Evolutionary conservation across 164 flowering plant genomes (phyloP).

Genomic region (Vitis cinerea): DNA sequence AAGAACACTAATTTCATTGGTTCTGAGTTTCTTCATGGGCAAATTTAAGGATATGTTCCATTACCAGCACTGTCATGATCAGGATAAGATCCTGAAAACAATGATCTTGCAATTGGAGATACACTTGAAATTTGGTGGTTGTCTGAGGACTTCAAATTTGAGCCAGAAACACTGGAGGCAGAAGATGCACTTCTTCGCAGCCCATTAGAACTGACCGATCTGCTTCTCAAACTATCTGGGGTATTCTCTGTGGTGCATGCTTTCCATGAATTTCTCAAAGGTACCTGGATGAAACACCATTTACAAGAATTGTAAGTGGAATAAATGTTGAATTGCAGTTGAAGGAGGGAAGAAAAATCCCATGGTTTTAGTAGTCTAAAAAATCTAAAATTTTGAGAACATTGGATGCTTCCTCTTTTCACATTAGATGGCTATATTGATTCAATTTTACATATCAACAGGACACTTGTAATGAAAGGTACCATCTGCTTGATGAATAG

Average conservation of each 20-base stretch:
- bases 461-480: not conserved
- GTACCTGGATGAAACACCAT: slow-evolving; percentile 25
- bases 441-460: not conserved
- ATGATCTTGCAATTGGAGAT: slow-evolving; percentile 32
- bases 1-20: not conserved
- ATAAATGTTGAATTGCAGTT: not conserved
- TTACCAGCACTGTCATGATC: slow-evolving; percentile 20
- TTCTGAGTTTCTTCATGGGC: not conserved
- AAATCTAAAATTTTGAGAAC: not conserved
- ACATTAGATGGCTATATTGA: too few relatives aligned
- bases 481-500: not conserved
- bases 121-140: slow-evolving; percentile 29
- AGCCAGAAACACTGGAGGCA: slow-evolving; percentile 17
- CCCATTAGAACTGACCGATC: slow-evolving; percentile 32
- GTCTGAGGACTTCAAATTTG: slow-evolving; percentile 20
- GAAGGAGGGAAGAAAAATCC: not conserved
- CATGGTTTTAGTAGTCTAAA: not conserved
- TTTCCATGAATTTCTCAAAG: slow-evolving; percentile 37
- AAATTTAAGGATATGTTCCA: not conserved
- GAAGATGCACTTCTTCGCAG: slow-evolving; percentile 37
- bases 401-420: not conserved
- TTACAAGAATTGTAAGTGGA: not conserved
- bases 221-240: slow-evolving; percentile 35
- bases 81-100: slow-evolving; percentile 32
- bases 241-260: slow-evolving; percentile 24